These are phyloP conservation scores for Pseudozyma pruni DNA, from an alignment of 1,284 basidiomycete species.

Conservation along the genomic window DNA sequence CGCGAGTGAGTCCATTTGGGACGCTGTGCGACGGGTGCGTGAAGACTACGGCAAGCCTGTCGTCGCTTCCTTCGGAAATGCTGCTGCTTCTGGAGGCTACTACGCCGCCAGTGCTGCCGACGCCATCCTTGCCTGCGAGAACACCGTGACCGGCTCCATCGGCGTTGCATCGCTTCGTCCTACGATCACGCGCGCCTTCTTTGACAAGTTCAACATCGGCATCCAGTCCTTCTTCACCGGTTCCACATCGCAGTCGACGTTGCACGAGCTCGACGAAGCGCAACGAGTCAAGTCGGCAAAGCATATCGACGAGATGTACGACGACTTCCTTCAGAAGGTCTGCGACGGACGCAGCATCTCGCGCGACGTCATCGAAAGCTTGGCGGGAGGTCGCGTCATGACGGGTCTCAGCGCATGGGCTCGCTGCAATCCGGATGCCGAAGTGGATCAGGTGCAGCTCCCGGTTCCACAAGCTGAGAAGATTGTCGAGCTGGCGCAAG, in stretches of 20 bases:
- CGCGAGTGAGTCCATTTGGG: conserved; percentile 69
- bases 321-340: conserved; percentile 65
- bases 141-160: conserved; percentile 69
- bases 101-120: conserved; percentile 64
- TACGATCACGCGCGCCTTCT: conserved; percentile 68
- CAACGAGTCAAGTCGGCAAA: conserved; percentile 61
- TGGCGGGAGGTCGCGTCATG: conserved; percentile 70
- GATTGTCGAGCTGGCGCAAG: conserved; percentile 25
- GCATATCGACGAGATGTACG: conserved; percentile 69
- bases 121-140: conserved; percentile 67
- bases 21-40: conserved; percentile 67
- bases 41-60: conserved; percentile 68
- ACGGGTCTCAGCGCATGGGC: conserved; percentile 69
- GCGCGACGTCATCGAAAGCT: conserved; percentile 65
- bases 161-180: conserved; percentile 69
- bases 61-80: conserved; percentile 70
- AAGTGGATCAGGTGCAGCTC: conserved; percentile 28
- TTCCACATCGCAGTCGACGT: conserved; percentile 63
- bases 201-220: conserved; percentile 68
- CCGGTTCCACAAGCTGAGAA: conserved; percentile 14
- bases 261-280: conserved; percentile 65
- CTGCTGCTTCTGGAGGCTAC: conserved; percentile 69
- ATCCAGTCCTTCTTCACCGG: conserved; percentile 69
- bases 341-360: conserved; percentile 68
- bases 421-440: conserved; percentile 51